These are phyloP conservation scores for Candida tammaniensis DNA, from an alignment of 805 yeast genomes.

Conservation along the genomic window DNA sequence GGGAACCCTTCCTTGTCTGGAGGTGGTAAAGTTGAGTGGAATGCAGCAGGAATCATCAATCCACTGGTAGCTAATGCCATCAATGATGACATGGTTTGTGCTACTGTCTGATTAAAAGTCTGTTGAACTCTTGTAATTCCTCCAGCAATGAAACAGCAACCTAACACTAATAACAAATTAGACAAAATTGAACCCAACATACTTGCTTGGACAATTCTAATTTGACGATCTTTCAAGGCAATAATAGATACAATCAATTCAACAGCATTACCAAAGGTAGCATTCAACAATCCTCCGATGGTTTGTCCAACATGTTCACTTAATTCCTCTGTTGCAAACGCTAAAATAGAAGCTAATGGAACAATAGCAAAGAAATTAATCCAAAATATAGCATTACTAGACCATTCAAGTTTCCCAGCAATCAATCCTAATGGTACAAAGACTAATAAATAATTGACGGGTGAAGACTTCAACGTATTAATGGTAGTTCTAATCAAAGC, in stretches of 20 bases:
- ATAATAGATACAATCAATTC: constrained; percentile 92
- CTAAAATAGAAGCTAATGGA: constrained; percentile 86
- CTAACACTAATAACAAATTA: constrained; percentile 83
- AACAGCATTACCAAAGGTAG: constrained; percentile 97
- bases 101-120: constrained; percentile 90
- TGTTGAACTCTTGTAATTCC: constrained; percentile 86
- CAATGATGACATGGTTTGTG: constrained; percentile 95
- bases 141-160: constrained; percentile 94
- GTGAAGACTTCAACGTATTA: constrained; percentile 50
- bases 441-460: constrained; percentile 70
- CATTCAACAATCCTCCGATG: constrained; percentile 89
- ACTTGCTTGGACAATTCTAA: constrained; percentile 93
- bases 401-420: constrained; percentile 61
- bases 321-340: constrained; percentile 91
- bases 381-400: constrained; percentile 56
- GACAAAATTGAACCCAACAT: constrained; percentile 94
- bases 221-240: constrained; percentile 81
- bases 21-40: constrained; percentile 73
- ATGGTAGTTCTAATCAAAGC: constrained; percentile 16
- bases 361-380: constrained; percentile 86
- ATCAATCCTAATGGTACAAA: constrained; percentile 87
- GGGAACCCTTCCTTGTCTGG: constrained; percentile 37
- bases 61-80: constrained; percentile 90
- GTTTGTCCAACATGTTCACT: constrained; percentile 88
- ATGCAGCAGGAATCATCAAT: constrained; percentile 91